Evolutionary conservation across 768 basidiomycete genomes (phyloP), one percentile per base, ranked within the genome.

Genomic region (Pilatotrama ljubarskyi): DNA sequence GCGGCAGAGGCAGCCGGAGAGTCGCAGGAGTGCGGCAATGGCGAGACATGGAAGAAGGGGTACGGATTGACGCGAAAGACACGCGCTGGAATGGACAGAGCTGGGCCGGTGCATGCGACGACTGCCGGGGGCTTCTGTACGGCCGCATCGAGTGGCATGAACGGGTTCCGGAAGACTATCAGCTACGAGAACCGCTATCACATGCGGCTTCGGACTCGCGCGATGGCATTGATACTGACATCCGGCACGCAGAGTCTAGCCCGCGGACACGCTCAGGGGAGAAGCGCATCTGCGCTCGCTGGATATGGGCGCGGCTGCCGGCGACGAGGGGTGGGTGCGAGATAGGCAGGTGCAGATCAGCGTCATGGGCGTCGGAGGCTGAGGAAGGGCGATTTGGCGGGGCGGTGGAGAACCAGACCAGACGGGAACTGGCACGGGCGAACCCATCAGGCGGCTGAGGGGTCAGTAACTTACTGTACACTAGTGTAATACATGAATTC

Each of bases 301-400:
- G 37, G 24, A 59, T 20, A 53, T 38, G 50, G 58, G 22, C 8
- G 36, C 18, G 38, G 52, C 51, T 36, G 29, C 29, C 5, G 29
- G 29, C 10, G 59, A 47, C 36, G 51, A 37, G 13, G 22, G 40
- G 37, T 24, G 25, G 11, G 46, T 15, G 32, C 48, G n/a, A 22
- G 53, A 61, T 47, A 49, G 53, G 53, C 47, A 42, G 24, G 53
- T 37, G 59, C 59, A 55, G 59, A 61, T 61, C 59, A 50, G 53
- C 59, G 53, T 61, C 59, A 61, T 61, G 24, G 20, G 48, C 44
- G 51, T 48, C 52, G 47, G 51, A 53, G 48, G 38, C 29, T 32
- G 29, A 32, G 29, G 5, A 32, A 32, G 29, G 29, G 29, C 29
- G 29, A 32, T 32, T 5, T 32, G 29, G 10, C 29, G 29, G 29